Conservation (phyloP, 768 basidiomycete species). For the Sporobolomyces pararoseus region DNA sequence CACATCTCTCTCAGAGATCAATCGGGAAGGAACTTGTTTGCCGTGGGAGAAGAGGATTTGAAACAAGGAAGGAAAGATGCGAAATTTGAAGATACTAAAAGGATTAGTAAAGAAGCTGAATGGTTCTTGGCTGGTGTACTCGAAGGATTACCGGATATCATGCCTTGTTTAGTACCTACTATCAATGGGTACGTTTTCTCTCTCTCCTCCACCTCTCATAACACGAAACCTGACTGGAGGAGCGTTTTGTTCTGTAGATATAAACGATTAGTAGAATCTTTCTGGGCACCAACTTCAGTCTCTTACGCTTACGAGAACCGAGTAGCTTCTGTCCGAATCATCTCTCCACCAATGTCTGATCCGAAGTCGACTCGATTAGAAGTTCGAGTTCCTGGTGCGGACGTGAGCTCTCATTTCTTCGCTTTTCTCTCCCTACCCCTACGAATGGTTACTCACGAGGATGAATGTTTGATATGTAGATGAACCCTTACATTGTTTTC, state of each 20-base stretch:
- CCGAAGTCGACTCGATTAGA: conserved; percentile 81
- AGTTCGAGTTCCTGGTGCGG: conserved; percentile 90
- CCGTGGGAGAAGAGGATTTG: conserved; percentile 61
- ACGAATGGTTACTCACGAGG: background rate
- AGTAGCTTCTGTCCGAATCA: conserved; percentile 82
- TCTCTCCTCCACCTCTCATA: conserved; percentile 55
- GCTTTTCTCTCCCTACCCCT: background rate
- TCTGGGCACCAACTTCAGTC: conserved; percentile 45
- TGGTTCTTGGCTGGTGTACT: conserved; percentile 92
- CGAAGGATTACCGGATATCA: conserved; percentile 77
- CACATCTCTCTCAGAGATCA: conserved; percentile 78
- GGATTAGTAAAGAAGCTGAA: conserved; percentile 76
- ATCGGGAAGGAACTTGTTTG: conserved; percentile 72
- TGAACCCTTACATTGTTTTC: conserved; percentile 81
- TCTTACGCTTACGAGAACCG: conserved; percentile 94
- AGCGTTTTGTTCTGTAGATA: too few species aligned
- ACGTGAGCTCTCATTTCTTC: conserved; percentile 57
- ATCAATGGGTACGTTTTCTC: conserved; percentile 42
- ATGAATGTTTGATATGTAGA: conserved; percentile 43
- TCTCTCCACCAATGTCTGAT: conserved; percentile 83
- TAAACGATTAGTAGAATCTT: conserved; percentile 74
- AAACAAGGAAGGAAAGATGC: conserved; percentile 64
- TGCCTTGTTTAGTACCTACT: conserved; percentile 56
- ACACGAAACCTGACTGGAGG: too few species aligned
- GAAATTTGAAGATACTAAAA: conserved; percentile 73